A percentile compares a stretch with the other conserved stretches of the same genome.
Evolutionary conservation across 371 early-diverging fungal species (phyloP).

Genomic region (Mucor saturninus): DNA sequence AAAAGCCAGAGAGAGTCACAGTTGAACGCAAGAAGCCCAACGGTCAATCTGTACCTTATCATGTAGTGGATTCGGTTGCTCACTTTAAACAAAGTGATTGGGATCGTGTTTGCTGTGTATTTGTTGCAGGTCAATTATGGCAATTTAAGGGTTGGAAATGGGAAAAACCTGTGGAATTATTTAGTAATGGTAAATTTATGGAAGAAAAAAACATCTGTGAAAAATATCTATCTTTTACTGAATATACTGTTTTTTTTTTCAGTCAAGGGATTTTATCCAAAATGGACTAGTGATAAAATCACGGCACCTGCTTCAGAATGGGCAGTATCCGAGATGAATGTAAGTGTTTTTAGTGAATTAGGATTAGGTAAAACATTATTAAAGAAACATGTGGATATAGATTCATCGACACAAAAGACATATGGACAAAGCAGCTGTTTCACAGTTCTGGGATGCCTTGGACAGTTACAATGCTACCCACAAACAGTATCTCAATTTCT

Average conservation of each 20-base stretch:
- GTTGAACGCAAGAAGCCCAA: slow-evolving; percentile 62
- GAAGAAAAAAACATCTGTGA: neutral
- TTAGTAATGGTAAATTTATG: slow-evolving; percentile 64
- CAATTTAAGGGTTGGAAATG: slow-evolving; percentile 94
- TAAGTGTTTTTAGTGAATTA: slow-evolving; percentile 26
- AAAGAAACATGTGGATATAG: slow-evolving; percentile 30
- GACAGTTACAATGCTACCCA: slow-evolving; percentile 68
- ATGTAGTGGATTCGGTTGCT: slow-evolving; percentile 74
- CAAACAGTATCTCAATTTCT: slow-evolving; percentile 60
- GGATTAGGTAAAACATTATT: neutral
- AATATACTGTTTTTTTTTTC: neutral
- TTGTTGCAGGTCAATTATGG: slow-evolving; percentile 90
- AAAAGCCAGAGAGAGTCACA: slow-evolving; percentile 65
- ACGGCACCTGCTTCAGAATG: slow-evolving; percentile 66
- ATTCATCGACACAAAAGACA: slow-evolving; percentile 79
- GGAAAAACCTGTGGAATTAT: slow-evolving; percentile 80
- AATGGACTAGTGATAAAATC: slow-evolving; percentile 75
- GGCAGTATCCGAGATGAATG: slow-evolving; percentile 77
- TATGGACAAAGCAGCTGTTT: slow-evolving; percentile 74
- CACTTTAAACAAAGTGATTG: slow-evolving; percentile 75
- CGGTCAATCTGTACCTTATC: slow-evolving; percentile 59
- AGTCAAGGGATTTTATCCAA: slow-evolving; percentile 83
- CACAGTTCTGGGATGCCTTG: slow-evolving; percentile 78
- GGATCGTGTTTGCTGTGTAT: slow-evolving; percentile 89
- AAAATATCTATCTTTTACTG: neutral